Evolutionary conservation across 371 early-diverging fungal species (phyloP), one percentile per base, ranked within the genome.

Genomic region (Mortierella sp.): DNA sequence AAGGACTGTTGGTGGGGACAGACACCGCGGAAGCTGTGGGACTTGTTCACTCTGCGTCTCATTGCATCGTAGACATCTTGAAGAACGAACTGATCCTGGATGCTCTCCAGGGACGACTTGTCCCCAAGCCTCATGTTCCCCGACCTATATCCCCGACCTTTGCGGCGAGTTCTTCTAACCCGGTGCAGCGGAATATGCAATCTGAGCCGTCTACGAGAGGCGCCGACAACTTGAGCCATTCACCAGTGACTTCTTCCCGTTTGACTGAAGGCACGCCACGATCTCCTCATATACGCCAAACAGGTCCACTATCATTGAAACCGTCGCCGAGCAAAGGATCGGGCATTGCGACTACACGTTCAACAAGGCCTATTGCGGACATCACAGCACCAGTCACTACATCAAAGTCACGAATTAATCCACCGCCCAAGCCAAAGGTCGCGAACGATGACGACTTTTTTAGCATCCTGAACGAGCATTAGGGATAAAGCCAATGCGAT

Each of bases 381-480:
- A 55, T 27, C 4, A 9, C 27, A 11, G 53, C 64, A 2, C 43
- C 56, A 19, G 32, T 50, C 9, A 48, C n/a, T 15, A 47, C 66
- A 0, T 48, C 57, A 15, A 39, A 50, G 23, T 17, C 53, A 6
- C 14, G 21, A 9, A 52, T 31, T 3, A 44, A 31, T 11, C 50
- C 28, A 14, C 48, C 32, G 5, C 56, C 56, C 3, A 44, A 26
- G 9, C 67, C 72, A 26, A 57, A 51, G 26, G 54, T 37, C 44
- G 26, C 51, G 21, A 57, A 57, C 9, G 72, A 72, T 39, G 72
- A 72, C 12, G 72, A 72, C 28, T 72, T 72, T 37, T 72, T 72
- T 43, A 72, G 72, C 28, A 72, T 72, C 24, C 41, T 72, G 49
- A 62, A n/a, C n/a, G n/a, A n/a, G n/a, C n/a, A n/a, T n/a, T n/a